Conservation (phyloP, 306 rosid genomes). For the Spatholobus suberectus region DNA sequence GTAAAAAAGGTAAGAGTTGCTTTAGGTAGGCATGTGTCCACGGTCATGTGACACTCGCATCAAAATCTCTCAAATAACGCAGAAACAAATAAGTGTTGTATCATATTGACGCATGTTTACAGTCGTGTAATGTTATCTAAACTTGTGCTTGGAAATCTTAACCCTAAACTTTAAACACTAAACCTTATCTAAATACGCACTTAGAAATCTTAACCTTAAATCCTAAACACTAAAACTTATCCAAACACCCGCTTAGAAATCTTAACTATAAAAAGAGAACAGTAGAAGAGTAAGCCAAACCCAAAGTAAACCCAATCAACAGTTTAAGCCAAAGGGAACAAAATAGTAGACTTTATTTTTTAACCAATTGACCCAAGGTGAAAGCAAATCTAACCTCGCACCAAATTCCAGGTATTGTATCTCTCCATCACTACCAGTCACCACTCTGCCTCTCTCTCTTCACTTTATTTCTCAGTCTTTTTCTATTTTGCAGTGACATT, state of each 20-base stretch:
- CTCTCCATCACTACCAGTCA: background rate
- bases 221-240: no score
- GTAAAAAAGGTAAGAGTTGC: no score
- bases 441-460: background rate
- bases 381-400: slow-evolving; percentile 44
- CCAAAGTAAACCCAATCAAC: background rate
- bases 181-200: background rate
- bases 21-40: no score
- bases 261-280: background rate
- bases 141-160: no score
- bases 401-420: slow-evolving; percentile 48
- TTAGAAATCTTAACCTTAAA: no score
- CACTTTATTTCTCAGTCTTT: background rate
- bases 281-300: background rate
- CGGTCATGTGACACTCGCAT: no score
- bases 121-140: no score
- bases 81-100: background rate
- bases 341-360: background rate
- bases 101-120: background rate
- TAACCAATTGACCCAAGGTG: slow-evolving; percentile 33
- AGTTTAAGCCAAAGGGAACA: background rate
- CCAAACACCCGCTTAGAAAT: no score
- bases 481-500: slow-evolving; percentile 28
- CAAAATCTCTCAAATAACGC: background rate
- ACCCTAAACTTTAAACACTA: no score